A percentile compares a stretch with the other conserved stretches of the same genome.
These are phyloP conservation scores for Acorus calamus DNA, from an alignment of 106 monocot species.

Conservation along the genomic window DNA sequence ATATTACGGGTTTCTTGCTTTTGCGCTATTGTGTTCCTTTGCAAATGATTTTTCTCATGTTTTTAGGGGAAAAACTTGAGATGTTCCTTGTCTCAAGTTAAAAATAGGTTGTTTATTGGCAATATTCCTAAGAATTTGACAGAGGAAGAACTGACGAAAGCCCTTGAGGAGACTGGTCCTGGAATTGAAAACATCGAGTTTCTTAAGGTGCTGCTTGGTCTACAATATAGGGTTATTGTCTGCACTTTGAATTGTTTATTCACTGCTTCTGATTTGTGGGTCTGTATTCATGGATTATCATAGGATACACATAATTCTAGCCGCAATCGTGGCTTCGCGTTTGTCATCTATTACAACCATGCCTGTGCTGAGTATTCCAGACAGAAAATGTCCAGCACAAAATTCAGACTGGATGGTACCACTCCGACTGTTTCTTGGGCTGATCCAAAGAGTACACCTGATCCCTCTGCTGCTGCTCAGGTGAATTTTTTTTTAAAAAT, in stretches of 20 bases:
- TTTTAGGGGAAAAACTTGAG: conserved; percentile 82
- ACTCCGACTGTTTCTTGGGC: conserved; percentile 90
- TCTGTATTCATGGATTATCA: conserved; percentile 10
- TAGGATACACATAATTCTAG: conserved; percentile 83
- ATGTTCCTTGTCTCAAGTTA: conserved; percentile 88
- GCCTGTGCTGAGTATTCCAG: conserved; percentile 94
- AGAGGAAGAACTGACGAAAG: conserved; percentile 78
- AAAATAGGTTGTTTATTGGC: conserved; percentile 85
- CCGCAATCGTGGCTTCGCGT: conserved; percentile 90
- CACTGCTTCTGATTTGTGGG: not conserved
- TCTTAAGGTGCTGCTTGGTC: conserved; percentile 56
- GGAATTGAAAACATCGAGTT: conserved; percentile 90
- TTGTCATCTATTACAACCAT: conserved; percentile 97
- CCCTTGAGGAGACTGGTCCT: conserved; percentile 73
- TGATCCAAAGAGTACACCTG: conserved; percentile 74
- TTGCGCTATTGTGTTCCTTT: not conserved
- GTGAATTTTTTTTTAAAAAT: conserved; percentile 19
- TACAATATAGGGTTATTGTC: not conserved
- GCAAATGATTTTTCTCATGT: not conserved
- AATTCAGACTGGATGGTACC: conserved; percentile 84
- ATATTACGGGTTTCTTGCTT: not conserved
- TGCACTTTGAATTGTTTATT: not conserved
- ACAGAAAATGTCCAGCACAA: conserved; percentile 62
- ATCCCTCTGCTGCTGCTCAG: conserved; percentile 87
- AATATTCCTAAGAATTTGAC: conserved; percentile 87